phyloP scores from a whole-genome alignment of 2,329 filamentous ascomycete species.

The Pseudocercospora pini-densiflorae region DNA sequence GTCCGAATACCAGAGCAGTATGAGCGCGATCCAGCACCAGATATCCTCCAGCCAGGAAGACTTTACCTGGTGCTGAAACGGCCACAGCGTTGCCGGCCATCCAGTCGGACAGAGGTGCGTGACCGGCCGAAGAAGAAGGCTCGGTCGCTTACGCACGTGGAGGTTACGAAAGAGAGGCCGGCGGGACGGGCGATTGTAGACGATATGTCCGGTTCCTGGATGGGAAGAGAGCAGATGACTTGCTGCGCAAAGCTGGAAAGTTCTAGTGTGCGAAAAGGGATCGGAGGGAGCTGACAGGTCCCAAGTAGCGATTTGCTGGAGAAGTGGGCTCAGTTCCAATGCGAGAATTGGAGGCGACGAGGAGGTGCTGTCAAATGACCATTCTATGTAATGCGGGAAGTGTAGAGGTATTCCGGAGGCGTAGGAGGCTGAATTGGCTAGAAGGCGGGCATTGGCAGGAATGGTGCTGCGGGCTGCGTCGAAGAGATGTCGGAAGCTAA shows the following conservation, averaged over 20 bases:
- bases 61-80: slow-evolving; percentile 93
- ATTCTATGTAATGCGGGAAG: background rate
- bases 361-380: background rate
- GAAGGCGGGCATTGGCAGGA: background rate
- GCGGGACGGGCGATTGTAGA: slow-evolving; percentile 8
- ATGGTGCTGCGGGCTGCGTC: background rate
- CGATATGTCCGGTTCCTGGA: slow-evolving; percentile 15
- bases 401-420: background rate
- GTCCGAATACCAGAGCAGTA: slow-evolving; percentile 71
- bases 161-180: slow-evolving; percentile 6
- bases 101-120: slow-evolving; percentile 21
- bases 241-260: background rate
- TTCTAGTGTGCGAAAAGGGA: background rate
- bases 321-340: background rate
- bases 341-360: background rate
- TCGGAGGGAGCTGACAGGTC: background rate
- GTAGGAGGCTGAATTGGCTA: slow-evolving; percentile 10
- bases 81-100: slow-evolving; percentile 36
- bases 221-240: slow-evolving; percentile 16
- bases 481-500: background rate
- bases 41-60: slow-evolving; percentile 92
- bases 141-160: slow-evolving; percentile 12
- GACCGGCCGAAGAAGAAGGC: slow-evolving; percentile 22
- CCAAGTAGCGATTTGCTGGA: background rate
- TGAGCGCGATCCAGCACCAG: slow-evolving; percentile 88